Conservation (phyloP, 768 basidiomycete genomes). For the Pleurotus giganteus region DNA sequence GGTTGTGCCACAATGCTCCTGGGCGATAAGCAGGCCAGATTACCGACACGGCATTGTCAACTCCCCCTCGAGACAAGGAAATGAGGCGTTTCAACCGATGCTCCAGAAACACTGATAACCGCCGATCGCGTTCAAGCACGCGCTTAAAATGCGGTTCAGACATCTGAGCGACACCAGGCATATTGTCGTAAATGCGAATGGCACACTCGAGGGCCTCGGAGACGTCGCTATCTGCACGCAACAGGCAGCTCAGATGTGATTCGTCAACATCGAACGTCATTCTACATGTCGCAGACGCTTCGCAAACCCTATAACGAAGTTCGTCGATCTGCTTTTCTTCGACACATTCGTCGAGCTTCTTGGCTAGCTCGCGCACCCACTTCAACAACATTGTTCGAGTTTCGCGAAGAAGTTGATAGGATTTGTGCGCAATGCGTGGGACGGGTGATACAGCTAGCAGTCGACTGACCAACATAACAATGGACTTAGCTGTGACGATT, state of each 20-base stretch:
- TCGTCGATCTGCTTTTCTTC: conserved; percentile 14
- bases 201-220: conserved; percentile 19
- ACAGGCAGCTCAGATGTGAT: conserved; percentile 9
- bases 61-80: neutral
- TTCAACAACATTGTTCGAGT: conserved; percentile 28
- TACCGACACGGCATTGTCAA: conserved; percentile 13
- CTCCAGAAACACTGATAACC: conserved; percentile 25
- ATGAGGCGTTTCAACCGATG: neutral
- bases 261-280: conserved; percentile 35
- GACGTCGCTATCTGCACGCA: conserved; percentile 23
- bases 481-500: conserved; percentile 26
- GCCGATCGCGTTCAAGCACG: conserved; percentile 28
- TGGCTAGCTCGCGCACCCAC: conserved; percentile 36
- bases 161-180: conserved; percentile 14
- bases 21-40: conserved; percentile 17
- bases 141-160: neutral
- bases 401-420: conserved; percentile 25
- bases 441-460: conserved; percentile 26
- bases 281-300: conserved; percentile 38
- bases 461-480: conserved; percentile 32
- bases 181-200: conserved; percentile 24
- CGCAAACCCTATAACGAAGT: conserved; percentile 26
- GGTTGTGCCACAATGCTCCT: conserved; percentile 20
- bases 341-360: conserved; percentile 17
- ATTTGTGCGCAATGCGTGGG: conserved; percentile 13